phyloP scores from a whole-genome alignment of 495 filamentous ascomycete genomes.

The Penicillium canariense region DNA sequence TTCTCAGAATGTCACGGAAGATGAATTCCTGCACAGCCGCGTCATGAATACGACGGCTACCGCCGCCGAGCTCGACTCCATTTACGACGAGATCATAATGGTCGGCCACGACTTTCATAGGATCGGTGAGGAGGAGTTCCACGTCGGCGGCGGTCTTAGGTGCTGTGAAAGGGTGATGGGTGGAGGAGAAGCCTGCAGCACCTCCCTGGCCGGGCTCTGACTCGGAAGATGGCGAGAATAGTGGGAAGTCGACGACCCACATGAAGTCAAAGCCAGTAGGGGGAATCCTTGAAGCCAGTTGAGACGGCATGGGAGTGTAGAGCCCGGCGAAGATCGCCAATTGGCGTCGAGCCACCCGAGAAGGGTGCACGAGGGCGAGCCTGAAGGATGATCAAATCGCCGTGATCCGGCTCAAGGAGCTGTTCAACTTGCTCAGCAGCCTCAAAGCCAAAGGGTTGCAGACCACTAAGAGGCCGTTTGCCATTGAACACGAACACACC shows the following conservation, averaged over 20 bases:
- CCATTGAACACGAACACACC: constrained; percentile 73
- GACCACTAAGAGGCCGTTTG: constrained; percentile 65
- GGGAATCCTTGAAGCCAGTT: constrained; percentile 51
- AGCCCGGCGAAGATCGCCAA: constrained; percentile 72
- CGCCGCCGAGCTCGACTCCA: constrained; percentile 90
- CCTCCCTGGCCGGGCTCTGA: constrained; percentile 82
- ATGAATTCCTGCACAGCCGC: constrained; percentile 81
- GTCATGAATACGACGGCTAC: constrained; percentile 88
- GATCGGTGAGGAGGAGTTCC: constrained; percentile 68
- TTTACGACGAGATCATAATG: constrained; percentile 97
- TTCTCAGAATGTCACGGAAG: constrained; percentile 76
- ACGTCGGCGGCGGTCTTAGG: constrained; percentile 72
- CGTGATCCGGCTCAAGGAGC: constrained; percentile 55
- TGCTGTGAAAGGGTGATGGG: constrained; percentile 95
- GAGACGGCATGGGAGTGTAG: constrained; percentile 65
- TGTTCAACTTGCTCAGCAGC: constrained; percentile 59
- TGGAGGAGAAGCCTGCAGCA: constrained; percentile 73
- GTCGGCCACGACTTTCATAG: constrained; percentile 69
- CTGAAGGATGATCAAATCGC: constrained; percentile 77
- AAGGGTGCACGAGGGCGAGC: constrained; percentile 64
- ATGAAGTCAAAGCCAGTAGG: constrained; percentile 61
- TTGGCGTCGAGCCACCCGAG: constrained; percentile 65
- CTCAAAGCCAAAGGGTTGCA: constrained; percentile 74
- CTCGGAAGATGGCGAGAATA: constrained; percentile 73
- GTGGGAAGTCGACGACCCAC: constrained; percentile 88